Evolutionary conservation across 176 grass and related monocot species (phyloP), one percentile per base, ranked within the genome.

Genomic region (Poa pratensis): DNA sequence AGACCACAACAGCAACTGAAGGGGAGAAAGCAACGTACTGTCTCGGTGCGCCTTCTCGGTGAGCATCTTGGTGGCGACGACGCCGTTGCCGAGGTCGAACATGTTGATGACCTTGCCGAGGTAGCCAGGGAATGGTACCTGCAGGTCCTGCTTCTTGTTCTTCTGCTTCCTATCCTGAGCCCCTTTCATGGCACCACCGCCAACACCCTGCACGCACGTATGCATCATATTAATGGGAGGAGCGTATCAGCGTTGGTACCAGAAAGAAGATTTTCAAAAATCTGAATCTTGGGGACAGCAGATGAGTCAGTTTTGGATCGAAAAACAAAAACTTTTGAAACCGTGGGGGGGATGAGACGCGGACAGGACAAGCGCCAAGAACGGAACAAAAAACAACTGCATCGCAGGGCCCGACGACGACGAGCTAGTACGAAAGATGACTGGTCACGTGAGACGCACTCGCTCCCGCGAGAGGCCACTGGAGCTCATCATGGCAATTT

Each of bases 41-140:
- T 95, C 96, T 89, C 86, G 86, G 61, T 98, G 91, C 14, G 87
- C 87, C 86, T 80, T 94, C 5, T 98, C 93, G 0, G 96, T 90
- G 68, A 98, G 93, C 77, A 95, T 82, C 77, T 95, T 97, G 65
- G 93, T 87, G 4, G 80, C 82, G 14, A 84, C 91, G 27, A 94
- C 80, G 16, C 83, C 81, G 11, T 84, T 84, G 84, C 89, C 88
- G 80, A 95, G 89, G 67, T 93, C 92, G 24, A 97, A 89, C 79
- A 95, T 91, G 82, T 91, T 83, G 80, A 95, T 89, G 67, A 97
- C 79, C 88, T 87, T 90, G 8, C 90, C 87, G 73, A 93, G 77
- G 86, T 80, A 95, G 65, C 89, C 82, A 7, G 86, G 88, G 80
- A 91, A 87, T n/a, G 95, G 89, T 1, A 75, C 73, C 88, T 93